These are phyloP conservation scores for Lagenidium giganteum DNA, from an alignment of 352 stramenopile genomes.

Conservation along the genomic window DNA sequence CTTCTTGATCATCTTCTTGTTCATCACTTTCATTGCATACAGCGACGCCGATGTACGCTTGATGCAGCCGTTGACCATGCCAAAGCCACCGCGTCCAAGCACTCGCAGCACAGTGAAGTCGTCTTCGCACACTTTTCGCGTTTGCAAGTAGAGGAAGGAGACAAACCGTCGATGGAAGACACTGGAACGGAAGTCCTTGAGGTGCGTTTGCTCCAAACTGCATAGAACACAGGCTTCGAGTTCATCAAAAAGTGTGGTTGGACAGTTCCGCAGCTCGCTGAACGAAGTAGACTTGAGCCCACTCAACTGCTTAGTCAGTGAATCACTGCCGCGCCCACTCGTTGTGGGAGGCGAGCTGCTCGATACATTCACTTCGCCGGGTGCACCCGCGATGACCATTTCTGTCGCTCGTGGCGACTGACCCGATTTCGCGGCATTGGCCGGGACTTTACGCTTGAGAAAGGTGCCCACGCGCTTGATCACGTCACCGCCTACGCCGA, in stretches of 20 bases:
- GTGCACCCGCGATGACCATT: too few relatives aligned
- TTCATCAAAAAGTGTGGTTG: constrained; percentile 59
- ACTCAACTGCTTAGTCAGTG: too few relatives aligned
- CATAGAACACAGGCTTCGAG: constrained; percentile 69
- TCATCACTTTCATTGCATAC: constrained; percentile 87
- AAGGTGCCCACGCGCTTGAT: constrained; percentile 37
- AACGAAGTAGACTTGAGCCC: too few relatives aligned
- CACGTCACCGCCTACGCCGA: constrained; percentile 57
- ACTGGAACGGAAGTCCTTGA: constrained; percentile 77
- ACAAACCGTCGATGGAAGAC: constrained; percentile 78
- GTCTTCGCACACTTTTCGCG: constrained; percentile 87
- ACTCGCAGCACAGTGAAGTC: constrained; percentile 96
- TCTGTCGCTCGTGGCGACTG: neutral
- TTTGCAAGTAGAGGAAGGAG: constrained; percentile 90
- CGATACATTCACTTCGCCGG: too few relatives aligned
- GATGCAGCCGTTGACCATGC: constrained; percentile 96
- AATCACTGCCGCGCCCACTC: too few relatives aligned
- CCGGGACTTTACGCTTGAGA: constrained; percentile 32
- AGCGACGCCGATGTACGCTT: constrained; percentile 86
- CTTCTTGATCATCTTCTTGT: constrained; percentile 88
- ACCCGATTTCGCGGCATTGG: neutral
- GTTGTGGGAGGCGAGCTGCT: constrained; percentile 10
- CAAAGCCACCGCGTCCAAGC: constrained; percentile 94
- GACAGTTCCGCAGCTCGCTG: constrained; percentile 15
- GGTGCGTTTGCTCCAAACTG: constrained; percentile 53